These are phyloP conservation scores for Colletotrichum liriopes DNA, from an alignment of 2,329 filamentous ascomycete genomes.

Conservation along the genomic window DNA sequence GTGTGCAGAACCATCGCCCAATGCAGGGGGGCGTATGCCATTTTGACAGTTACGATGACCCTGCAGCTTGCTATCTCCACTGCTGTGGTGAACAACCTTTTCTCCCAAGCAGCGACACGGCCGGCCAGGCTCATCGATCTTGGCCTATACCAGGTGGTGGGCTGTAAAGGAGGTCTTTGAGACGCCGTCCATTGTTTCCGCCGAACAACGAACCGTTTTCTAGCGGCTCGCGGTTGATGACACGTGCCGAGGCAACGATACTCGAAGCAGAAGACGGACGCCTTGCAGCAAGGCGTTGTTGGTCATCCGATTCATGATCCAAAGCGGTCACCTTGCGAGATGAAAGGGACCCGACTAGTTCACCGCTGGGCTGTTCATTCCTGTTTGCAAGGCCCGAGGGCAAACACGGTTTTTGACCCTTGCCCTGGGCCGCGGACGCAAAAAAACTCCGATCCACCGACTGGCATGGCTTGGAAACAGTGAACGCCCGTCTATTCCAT, in stretches of 20 bases:
- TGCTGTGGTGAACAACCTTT: no score
- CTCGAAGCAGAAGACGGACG: neutral
- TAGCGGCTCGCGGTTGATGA: neutral
- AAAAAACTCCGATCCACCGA: slow-evolving; percentile 5
- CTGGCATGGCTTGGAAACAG: slow-evolving; percentile 18
- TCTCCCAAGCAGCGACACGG: neutral
- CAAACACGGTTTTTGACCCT: neutral
- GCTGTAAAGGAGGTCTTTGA: neutral
- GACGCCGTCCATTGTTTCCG: neutral
- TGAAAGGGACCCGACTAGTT: slow-evolving; percentile 10
- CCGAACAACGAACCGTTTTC: neutral
- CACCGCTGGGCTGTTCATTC: neutral
- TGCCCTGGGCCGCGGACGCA: slow-evolving; percentile 1
- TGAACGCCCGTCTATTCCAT: slow-evolving; percentile 3
- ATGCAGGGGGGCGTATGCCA: neutral
- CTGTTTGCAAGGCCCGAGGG: neutral
- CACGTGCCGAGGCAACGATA: neutral
- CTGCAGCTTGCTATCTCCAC: slow-evolving; percentile 20
- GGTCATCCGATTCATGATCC: neutral
- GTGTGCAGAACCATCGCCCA: slow-evolving; percentile 16
- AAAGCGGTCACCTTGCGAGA: slow-evolving; percentile 11
- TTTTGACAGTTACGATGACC: slow-evolving; percentile 24
- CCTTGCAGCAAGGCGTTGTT: neutral
- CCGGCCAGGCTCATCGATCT: neutral
- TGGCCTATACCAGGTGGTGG: neutral